Evolutionary conservation across 192 early-diverging fungal genomes (phyloP), one percentile per base, ranked within the genome.

Genomic region (Allomyces macrogynus): DNA sequence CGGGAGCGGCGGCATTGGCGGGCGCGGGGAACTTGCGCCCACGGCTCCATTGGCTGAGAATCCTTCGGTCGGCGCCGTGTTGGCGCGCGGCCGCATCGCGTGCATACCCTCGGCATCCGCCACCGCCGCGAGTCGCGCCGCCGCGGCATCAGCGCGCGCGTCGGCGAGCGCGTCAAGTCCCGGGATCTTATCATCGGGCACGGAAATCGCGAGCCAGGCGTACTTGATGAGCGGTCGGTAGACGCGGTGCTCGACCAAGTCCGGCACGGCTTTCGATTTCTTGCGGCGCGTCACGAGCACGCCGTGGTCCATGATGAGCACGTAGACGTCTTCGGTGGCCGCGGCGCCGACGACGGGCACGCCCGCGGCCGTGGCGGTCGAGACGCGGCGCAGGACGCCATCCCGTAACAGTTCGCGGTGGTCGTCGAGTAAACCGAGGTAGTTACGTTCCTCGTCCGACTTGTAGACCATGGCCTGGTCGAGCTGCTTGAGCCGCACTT

Each of bases 221-320:
- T 20, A 62, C 49, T 27, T 20, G 43, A 23, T 65, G 64, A 71
- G 67, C 61, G 67, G 22, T 40, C 73, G 68, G 32, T 75, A 75
- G 60, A 44, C 20, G 61, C 68, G 68, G 11, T 63, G 27, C 16
- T 62, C n/a, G 40, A 40, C 20, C 14, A 67, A 27, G 32, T 44
- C 62, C 49, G 67, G 57, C 23, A 40, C 64, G 61, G 26, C 26
- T 65, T 66, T 42, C 12, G 76, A 18, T 72, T 75, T 70, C 86
- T 90, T 64, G 75, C 72, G 67, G 84, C 87, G 82, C 69, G 89
- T 77, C 26, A 57, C 20, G 16, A 91, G 71, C n/a, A 91, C 68
- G 67, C 82, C 81, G 75, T 96, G 87, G 71, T 98, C 95, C 43
- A 98, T 84, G 57, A 96, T 69, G 68, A 88, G 87, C 24, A 95